Evolutionary conservation across 257 asterid species (phyloP), one percentile per base, ranked within the genome.

Genomic region (Capsicum baccatum): DNA sequence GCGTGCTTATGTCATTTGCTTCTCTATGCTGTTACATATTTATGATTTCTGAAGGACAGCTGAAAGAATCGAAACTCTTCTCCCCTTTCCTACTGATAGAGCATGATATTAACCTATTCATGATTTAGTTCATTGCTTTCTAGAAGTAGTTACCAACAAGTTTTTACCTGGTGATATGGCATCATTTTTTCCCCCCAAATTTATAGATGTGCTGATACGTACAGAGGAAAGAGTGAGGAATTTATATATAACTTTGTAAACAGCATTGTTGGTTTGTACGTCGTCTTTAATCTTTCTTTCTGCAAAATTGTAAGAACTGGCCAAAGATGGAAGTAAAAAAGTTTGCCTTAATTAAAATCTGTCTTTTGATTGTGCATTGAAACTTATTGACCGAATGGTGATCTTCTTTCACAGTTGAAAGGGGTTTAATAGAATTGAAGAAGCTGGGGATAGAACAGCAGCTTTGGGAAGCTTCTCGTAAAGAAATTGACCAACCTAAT

Each of bases 401-500:
- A 11, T 50, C 54, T 0, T 59, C 71, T 87, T 55, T 81, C 1
- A 60, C 93, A 96, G 99, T 92, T 84, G 98, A 96, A 89, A 94
- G 94, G 86, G 98, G 98, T 83, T 68, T 94, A 86, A 90, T 85
- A 84, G 99, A 96, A 89, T 86, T 96, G 74, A 92, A 95, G 86
- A 96, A 94, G 87, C 79, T 96, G 93, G 94, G 92, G 64, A 92
- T 96, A 62, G 97, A 94, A 88, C 93, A 85, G 71, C 93, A 91
- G 85, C 94, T 96, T 58, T 96, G 99, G 99, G 99, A 96, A 84
- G 95, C 95, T 79, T 96, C 99, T 56, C 98, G 97, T 81, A 92
- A 87, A 88, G 98, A 96, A 89, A 89, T 91, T 50, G 98, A 91
- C 57, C 91, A 79, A 62, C 85, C 87, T 17, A 74, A 84, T 59